Evolutionary conservation across 1,284 basidiomycete genomes (phyloP), one percentile per base, ranked within the genome.

Genomic region (Malassezia globosa): DNA sequence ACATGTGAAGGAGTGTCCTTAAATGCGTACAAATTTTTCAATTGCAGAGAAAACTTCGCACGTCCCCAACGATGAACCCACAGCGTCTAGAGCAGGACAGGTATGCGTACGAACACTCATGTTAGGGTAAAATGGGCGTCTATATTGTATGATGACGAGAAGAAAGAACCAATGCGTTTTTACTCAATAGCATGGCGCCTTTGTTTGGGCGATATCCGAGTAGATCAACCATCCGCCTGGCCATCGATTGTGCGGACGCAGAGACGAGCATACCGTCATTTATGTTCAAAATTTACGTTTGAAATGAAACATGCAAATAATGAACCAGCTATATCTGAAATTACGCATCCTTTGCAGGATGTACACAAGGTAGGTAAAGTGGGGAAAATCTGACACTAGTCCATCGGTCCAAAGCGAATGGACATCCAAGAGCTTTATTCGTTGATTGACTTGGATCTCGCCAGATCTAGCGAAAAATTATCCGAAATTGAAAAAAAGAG

Each of bases 261-360:
- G 26, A 42, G 49, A 31, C 49, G 49, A n/a, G 49, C 49, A 7
- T 51, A 51, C 27, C 49, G 40, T 18, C 49, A 51, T 29, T 25
- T 51, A 6, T 41, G 37, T 8, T 10, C 7, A 1, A 37, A 22
- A 16, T 38, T 33, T 8, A 25, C 25, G 22, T 4, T 7, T 31
- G 33, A 27, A 29, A 35, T 0, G 25, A 18, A 16, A 5, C 35
- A 1, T 13, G 22, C 4, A 4, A n/a, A n/a, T n/a, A n/a, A n/a
- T n/a, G n/a, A n/a, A n/a, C n/a, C n/a, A n/a, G n/a, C n/a, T n/a
- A n/a, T n/a, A n/a, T n/a, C n/a, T n/a, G n/a, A n/a, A n/a, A n/a
- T n/a, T n/a, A n/a, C n/a, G n/a, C 42, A 51, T 25, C 48, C 48
- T 1, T 25, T 51, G 16, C 48, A 51, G 27, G 44, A 26, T 16